Evolutionary conservation across 176 grass and related monocot species (phyloP), one percentile per base, ranked within the genome.

Genomic region (Paspalum vaginatum): DNA sequence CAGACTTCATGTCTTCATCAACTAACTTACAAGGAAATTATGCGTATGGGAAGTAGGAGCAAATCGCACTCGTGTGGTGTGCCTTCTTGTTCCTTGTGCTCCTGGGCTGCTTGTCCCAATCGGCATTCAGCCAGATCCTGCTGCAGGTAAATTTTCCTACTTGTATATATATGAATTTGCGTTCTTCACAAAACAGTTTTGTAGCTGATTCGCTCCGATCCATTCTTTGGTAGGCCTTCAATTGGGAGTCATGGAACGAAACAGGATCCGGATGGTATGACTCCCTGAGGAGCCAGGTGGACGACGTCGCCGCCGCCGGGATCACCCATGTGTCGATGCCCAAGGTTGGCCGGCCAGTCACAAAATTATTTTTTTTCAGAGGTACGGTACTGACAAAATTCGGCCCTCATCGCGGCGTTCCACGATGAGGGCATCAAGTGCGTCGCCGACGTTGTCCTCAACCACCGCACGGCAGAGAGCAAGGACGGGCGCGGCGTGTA

Each of bases 401-500:
- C 32, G 32, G 32, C 75, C 2, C 69, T 92, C 10, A 81, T 81
- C 61, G 51, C 61, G 1, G 86, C 83, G 11, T 79, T 89, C 43
- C 86, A 84, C 61, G 69, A 9, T 44, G 71, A 61, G 49, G 67
- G 81, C 4, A 76, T 92, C 72, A 61, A 73, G 56, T 76, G 68
- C 72, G 41, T 92, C 48, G 87, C 87, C 4, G 90, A 92, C 75
- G 84, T 92, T 61, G 90, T 89, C 51, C 61, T 92, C 79, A 92
- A 92, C 69, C 90, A 92, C 75, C 80, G 87, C 22, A 89, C 86
- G 25, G 90, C 90, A 8, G 90, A 92, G 46, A 57, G 37, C 46
- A 81, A 87, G 63, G 90, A 92, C 17, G 25, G 56, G 2, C 74
- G 90, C 27, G 90, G 90, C 45, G 76, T 92, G 16, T 92, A 92